A percentile compares a stretch with the other conserved stretches of the same genome.
These are phyloP conservation scores for Microdochium nivale DNA, from an alignment of 2,329 filamentous ascomycete genomes.

Conservation along the genomic window DNA sequence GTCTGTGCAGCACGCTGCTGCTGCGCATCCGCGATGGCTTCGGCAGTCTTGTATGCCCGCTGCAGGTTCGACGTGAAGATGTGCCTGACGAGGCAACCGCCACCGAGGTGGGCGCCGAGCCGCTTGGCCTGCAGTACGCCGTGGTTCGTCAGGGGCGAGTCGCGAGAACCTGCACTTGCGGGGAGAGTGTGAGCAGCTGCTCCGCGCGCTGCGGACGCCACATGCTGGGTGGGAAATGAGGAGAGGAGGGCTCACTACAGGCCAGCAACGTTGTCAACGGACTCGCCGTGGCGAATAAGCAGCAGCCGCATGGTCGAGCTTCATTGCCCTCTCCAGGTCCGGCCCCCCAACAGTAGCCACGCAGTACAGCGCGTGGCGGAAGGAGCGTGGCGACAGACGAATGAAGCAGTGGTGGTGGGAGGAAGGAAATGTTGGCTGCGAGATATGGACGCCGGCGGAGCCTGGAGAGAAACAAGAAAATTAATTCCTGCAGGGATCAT, in stretches of 20 bases:
- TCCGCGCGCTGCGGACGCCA: conserved; percentile 1
- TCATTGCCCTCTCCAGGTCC: conserved; percentile 10
- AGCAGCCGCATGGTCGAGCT: conserved; percentile 44
- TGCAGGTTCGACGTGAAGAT: conserved; percentile 73
- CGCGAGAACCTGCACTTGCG: conserved; percentile 65
- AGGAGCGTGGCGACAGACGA: not conserved
- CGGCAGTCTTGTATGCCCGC: conserved; percentile 64
- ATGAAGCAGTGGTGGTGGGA: not conserved
- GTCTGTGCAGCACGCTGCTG: conserved; percentile 1
- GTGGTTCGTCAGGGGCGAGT: conserved; percentile 74
- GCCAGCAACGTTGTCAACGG: conserved; percentile 77
- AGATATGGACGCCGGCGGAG: not conserved
- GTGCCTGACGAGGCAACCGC: conserved; percentile 35
- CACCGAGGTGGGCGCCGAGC: conserved; percentile 54
- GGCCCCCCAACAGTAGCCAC: not conserved
- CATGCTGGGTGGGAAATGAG: conserved; percentile 1
- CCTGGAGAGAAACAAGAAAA: not conserved
- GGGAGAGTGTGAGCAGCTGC: conserved; percentile 15
- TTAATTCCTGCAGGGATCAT: too few relatives aligned
- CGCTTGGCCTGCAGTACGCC: conserved; percentile 70
- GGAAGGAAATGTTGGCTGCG: not conserved
- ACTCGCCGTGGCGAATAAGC: conserved; percentile 81
- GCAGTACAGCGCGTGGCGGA: not conserved
- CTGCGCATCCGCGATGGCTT: conserved; percentile 53
- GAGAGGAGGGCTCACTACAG: conserved; percentile 49